Evolutionary conservation across 2,329 filamentous ascomycete species (phyloP).

Genomic region (Chaetomium sp.): DNA sequence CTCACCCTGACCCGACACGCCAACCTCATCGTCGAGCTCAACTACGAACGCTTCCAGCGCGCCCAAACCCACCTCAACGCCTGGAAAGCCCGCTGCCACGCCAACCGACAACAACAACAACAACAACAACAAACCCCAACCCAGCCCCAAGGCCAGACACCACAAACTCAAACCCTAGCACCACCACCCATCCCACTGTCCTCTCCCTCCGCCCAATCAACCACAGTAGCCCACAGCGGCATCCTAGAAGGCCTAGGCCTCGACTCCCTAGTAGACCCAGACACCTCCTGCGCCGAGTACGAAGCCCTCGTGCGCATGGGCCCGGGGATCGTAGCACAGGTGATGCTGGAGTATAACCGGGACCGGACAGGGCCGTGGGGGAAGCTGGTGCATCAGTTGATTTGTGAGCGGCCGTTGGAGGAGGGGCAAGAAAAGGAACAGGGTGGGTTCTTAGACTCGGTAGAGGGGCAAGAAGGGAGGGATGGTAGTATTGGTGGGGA

Average conservation of each 20-base stretch:
- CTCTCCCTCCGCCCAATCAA: too few species aligned
- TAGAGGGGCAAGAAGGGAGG: too few species aligned
- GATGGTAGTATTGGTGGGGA: too few species aligned
- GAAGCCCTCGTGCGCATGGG: not conserved
- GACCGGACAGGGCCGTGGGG: slow-evolving; percentile 2
- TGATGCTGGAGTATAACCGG: slow-evolving; percentile 4
- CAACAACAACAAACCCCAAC: not conserved
- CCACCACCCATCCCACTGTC: too few species aligned
- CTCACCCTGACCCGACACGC: slow-evolving; percentile 5
- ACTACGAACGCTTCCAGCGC: slow-evolving; percentile 1
- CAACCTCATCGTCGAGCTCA: slow-evolving; percentile 9
- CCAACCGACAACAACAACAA: not conserved
- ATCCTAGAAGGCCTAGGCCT: too few species aligned
- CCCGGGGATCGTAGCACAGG: not conserved
- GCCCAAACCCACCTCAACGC: not conserved
- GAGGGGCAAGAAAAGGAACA: not conserved
- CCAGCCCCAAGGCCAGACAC: not conserved
- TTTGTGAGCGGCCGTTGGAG: not conserved
- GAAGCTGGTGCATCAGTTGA: slow-evolving; percentile 1
- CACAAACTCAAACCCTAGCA: not conserved
- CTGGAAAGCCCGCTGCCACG: not conserved
- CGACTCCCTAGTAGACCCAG: not conserved
- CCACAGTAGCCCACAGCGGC: too few species aligned
- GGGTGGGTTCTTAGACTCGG: not conserved
- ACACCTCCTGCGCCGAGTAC: not conserved